phyloP scores from a whole-genome alignment of 2,329 filamentous ascomycete genomes.

The Stemphylium lycopersici region DNA sequence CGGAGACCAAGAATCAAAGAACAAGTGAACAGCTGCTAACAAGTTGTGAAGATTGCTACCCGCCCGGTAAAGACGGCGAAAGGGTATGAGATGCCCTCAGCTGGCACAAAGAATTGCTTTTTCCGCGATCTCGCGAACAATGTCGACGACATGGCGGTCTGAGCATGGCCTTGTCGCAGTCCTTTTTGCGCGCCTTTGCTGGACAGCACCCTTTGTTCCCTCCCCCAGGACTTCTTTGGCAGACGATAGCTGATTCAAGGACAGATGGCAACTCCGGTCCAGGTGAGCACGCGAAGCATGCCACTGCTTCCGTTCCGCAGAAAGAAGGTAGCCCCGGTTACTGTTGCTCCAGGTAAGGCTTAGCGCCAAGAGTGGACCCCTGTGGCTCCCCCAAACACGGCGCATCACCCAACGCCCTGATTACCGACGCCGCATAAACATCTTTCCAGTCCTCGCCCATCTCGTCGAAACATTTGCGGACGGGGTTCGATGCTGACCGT shows the following conservation, averaged over 20 bases:
- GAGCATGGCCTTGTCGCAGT: conserved; percentile 5
- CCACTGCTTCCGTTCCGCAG: conserved; percentile 9
- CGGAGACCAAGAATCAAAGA: background rate
- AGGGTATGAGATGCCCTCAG: background rate
- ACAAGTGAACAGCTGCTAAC: background rate
- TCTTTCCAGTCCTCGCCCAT: conserved; percentile 11
- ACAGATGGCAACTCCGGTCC: conserved; percentile 1
- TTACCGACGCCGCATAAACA: conserved; percentile 26
- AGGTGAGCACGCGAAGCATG: conserved; percentile 4
- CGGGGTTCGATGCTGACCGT: conserved; percentile 28
- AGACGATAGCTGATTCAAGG: background rate
- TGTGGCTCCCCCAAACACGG: conserved; percentile 29
- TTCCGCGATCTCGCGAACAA: background rate
- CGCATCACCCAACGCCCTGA: conserved; percentile 24
- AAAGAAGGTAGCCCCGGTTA: conserved; percentile 13
- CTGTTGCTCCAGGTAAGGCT: conserved; percentile 18
- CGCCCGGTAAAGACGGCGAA: background rate
- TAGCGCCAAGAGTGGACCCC: conserved; percentile 17
- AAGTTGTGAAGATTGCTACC: background rate
- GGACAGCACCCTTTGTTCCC: background rate
- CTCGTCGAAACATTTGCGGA: conserved; percentile 9
- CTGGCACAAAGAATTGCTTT: background rate
- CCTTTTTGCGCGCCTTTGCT: background rate
- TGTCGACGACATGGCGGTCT: conserved; percentile 22
- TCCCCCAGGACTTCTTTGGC: background rate